Evolutionary conservation across 2,329 filamentous ascomycete species (phyloP), one percentile per base, ranked within the genome.

Genomic region (Biscogniauxia marginata): DNA sequence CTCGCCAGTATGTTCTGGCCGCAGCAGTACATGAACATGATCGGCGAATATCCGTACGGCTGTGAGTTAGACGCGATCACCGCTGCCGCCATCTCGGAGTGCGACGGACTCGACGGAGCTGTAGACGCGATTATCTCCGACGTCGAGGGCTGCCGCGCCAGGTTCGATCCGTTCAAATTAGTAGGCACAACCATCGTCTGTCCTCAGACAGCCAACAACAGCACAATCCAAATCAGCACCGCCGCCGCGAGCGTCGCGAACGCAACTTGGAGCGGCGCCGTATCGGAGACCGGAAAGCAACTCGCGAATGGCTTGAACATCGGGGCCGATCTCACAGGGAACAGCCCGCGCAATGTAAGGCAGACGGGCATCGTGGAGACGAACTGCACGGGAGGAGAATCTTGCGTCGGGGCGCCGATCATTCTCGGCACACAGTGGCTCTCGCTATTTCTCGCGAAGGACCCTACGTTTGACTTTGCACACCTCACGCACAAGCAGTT

Each of bases 61-160:
- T 70, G 69, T 50, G 71, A 76, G 59, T 69, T 79, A 55, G 71
- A 3, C 57, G 69, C 43, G 70, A 77, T 63, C 69, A 55, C 52
- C 3, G 49, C 49, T 0, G 70, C 65, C 1, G 76, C 30, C 30
- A 16, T 39, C 5, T 39, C 30, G 5, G 11, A 4, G 30, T 77
- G 76, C 52, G 76, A 78, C 60, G 59, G 53, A 1, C 67, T 73
- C 54, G 75, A 77, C 57, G 74, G 74, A 4, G 57, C 76, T 2
- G 55, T 65, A 1, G 76, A 79, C 56, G 70, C 64, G 7, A 73
- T 79, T 52, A 70, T 79, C 18, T 67, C 67, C 4, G 69, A 75
- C 46, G 70, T 74, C 0, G 59, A 64, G 18, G 58, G 60, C 13
- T 79, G 75, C 62, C 39, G n/a, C 23, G 20, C n/a, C 3, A 30